Conservation (phyloP, 306 rosid species). For the Begonia fuchsioides region DNA sequence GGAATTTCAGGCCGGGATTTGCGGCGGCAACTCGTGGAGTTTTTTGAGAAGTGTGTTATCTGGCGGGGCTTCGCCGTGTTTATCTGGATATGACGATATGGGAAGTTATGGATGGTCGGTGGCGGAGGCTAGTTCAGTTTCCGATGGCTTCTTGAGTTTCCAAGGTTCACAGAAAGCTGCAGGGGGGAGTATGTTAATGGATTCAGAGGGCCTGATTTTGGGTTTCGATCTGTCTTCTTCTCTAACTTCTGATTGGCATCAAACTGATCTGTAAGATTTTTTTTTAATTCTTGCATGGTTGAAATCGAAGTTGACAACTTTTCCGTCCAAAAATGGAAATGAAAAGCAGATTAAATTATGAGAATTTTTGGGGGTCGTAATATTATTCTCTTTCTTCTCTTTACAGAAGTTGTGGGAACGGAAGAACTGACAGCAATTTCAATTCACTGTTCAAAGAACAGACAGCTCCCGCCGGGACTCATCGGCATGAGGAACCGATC, state of each 20-base stretch:
- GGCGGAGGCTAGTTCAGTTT: constrained; percentile 15
- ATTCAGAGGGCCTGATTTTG: constrained; percentile 26
- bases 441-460: too few species aligned
- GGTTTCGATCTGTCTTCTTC: constrained; percentile 51
- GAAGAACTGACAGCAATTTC: too few species aligned
- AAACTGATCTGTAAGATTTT: constrained; percentile 39
- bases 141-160: constrained; percentile 23
- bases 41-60: constrained; percentile 35
- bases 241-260: constrained; percentile 39
- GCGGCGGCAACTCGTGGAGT: constrained; percentile 74
- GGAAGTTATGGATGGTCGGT: constrained; percentile 37
- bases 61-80: constrained; percentile 40
- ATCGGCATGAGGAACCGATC: constrained; percentile 4
- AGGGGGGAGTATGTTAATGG: too few species aligned
- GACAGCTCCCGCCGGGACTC: constrained; percentile 1
- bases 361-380: too few species aligned
- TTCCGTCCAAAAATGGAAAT: too few species aligned
- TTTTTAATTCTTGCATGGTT: not conserved
- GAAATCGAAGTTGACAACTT: not conserved
- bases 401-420: too few species aligned
- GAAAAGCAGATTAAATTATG: too few species aligned
- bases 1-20: constrained; percentile 67
- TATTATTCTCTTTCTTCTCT: too few species aligned
- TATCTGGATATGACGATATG: constrained; percentile 39
- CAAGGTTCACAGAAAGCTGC: constrained; percentile 14